These are phyloP conservation scores for Tulasnella sp. DNA, from an alignment of 768 basidiomycete genomes.

Conservation along the genomic window DNA sequence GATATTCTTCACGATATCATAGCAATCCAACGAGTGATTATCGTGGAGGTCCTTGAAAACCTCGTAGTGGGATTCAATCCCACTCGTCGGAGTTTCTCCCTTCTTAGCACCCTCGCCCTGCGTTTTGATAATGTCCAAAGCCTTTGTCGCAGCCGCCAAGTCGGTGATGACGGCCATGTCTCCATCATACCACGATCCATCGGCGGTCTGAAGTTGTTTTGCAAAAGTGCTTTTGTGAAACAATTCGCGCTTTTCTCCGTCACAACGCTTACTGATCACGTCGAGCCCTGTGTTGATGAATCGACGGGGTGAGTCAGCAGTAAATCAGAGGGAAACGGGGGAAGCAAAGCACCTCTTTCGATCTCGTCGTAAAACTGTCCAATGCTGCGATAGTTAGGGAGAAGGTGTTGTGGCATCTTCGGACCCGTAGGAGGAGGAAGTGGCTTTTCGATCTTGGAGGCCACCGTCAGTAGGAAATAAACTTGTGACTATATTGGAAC, in stretches of 20 bases:
- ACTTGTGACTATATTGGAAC: too few relatives aligned
- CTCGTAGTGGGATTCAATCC: not conserved
- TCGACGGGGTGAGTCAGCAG: not conserved
- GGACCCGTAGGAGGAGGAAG: not conserved
- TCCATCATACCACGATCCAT: conserved; percentile 3
- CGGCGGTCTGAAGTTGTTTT: not conserved
- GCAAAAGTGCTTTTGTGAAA: not conserved
- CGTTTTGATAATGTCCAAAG: conserved; percentile 4
- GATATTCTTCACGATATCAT: not conserved
- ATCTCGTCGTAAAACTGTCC: not conserved
- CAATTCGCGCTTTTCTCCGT: not conserved
- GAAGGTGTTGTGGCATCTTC: not conserved
- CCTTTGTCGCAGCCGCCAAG: not conserved
- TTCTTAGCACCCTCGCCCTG: conserved; percentile 14
- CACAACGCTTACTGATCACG: not conserved
- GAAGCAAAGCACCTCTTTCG: not conserved
- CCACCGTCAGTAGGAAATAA: too few relatives aligned
- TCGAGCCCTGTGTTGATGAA: not conserved
- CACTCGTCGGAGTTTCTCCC: not conserved
- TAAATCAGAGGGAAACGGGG: not conserved
- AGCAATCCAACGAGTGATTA: not conserved
- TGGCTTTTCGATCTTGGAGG: not conserved
- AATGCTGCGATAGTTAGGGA: not conserved
- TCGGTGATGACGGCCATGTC: conserved; percentile 9
- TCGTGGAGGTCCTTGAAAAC: not conserved